phyloP scores from a whole-genome alignment of 805 yeast genomes.

The Danielia reshetovae region DNA sequence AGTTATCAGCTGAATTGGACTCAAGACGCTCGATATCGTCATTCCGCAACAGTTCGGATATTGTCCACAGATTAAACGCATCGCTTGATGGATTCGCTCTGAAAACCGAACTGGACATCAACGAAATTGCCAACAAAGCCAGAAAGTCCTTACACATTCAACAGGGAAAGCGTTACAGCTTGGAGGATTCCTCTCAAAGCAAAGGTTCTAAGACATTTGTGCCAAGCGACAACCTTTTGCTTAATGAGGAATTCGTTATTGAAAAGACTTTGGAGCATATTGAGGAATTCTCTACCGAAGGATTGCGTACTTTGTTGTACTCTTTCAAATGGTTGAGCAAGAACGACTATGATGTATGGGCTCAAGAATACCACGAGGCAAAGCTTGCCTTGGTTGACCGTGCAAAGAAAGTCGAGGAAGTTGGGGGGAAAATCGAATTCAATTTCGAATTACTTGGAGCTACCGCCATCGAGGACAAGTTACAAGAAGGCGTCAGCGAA shows the following conservation, averaged over 20 bases:
- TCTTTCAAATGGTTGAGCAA: conserved; percentile 68
- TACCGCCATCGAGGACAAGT: conserved; percentile 94
- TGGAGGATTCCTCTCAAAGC: conserved; percentile 17
- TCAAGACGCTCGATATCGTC: conserved; percentile 29
- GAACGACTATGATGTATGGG: conserved; percentile 64
- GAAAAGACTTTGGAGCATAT: conserved; percentile 86
- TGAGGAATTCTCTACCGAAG: conserved; percentile 93
- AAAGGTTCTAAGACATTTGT: conserved; percentile 7
- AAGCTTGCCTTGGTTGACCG: conserved; percentile 72
- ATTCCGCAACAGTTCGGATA: conserved; percentile 22
- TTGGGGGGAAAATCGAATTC: conserved; percentile 70
- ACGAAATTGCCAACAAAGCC: conserved; percentile 49
- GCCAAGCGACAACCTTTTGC: conserved; percentile 51
- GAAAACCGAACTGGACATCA: conserved; percentile 49
- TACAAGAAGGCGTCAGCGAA: conserved; percentile 96
- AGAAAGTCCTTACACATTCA: conserved; percentile 57
- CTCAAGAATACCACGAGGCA: conserved; percentile 63
- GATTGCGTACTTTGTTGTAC: conserved; percentile 84
- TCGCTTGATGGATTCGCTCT: conserved; percentile 50
- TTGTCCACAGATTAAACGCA: conserved; percentile 21
- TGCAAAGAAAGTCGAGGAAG: conserved; percentile 57
- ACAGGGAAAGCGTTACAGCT: conserved; percentile 53
- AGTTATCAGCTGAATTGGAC: conserved; percentile 34
- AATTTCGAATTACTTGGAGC: conserved; percentile 78
- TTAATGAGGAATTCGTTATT: conserved; percentile 70